These are phyloP conservation scores for Tilletia caries DNA, from an alignment of 1,284 basidiomycete species.

Conservation along the genomic window DNA sequence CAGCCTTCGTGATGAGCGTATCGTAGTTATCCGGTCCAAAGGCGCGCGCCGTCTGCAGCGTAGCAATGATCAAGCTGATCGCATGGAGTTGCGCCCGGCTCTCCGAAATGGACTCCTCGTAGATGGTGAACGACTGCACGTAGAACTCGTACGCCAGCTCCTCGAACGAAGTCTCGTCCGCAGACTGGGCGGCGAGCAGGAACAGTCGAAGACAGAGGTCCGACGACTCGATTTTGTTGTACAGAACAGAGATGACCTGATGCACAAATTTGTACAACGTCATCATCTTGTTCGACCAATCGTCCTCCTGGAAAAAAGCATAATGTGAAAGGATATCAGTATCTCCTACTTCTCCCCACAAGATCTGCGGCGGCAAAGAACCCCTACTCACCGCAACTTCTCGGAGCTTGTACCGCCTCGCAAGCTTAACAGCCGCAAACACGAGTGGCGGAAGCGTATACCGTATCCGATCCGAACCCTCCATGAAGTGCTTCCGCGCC, in stretches of 20 bases:
- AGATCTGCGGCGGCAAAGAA: too few relatives aligned
- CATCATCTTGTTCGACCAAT: slow-evolving; percentile 47
- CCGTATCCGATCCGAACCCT: slow-evolving; percentile 49
- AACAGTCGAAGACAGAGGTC: slow-evolving; percentile 48
- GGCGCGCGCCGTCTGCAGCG: slow-evolving; percentile 43
- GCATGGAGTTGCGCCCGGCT: slow-evolving; percentile 49
- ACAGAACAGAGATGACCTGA: slow-evolving; percentile 48
- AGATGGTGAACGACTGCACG: slow-evolving; percentile 52
- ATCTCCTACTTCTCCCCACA: not conserved
- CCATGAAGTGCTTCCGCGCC: slow-evolving; percentile 44
- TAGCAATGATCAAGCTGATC: slow-evolving; percentile 46
- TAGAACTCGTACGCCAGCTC: slow-evolving; percentile 52
- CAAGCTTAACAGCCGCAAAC: slow-evolving; percentile 42
- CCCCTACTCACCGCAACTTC: slow-evolving; percentile 18
- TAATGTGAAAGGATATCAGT: not conserved
- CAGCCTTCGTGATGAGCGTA: slow-evolving; percentile 50
- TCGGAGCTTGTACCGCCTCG: slow-evolving; percentile 46
- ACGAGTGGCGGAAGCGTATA: slow-evolving; percentile 49
- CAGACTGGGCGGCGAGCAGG: slow-evolving; percentile 47
- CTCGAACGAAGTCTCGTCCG: slow-evolving; percentile 49
- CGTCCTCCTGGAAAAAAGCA: slow-evolving; percentile 23
- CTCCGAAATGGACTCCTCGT: slow-evolving; percentile 52
- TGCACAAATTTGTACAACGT: slow-evolving; percentile 52
- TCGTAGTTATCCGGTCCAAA: slow-evolving; percentile 51
- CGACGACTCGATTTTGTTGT: slow-evolving; percentile 50